Base-by-base conservation (phyloP, 768 basidiomycete species). In the Gautieria morchelliformis region DNA sequence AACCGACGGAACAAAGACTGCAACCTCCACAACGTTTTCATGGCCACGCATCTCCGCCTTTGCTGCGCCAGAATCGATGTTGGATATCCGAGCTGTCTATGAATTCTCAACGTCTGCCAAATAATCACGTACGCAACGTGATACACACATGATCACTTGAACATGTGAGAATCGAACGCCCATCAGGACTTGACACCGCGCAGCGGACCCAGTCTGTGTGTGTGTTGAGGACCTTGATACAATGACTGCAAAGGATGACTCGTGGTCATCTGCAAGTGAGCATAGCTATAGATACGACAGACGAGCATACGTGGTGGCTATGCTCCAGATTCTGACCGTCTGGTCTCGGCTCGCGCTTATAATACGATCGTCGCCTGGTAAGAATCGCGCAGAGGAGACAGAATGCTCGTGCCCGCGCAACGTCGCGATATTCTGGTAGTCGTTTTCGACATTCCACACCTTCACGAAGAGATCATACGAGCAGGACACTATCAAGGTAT, bases 401-500 rank as follows among this genome's bases (percentile, higher is more conserved):
- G 88, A 83, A 69, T 95, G 93, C 68, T 95, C 93, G 65, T 95
- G 93, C 8, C 92, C 93, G 56, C 85, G 82, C 50, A 94, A 74
- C 2, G 92, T 93, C 70, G 88, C 89, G 58, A 78, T 77, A 68
- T 91, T 93, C 74, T 89, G 91, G 78, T 89, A 94, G 63, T 92
- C 90, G 68, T 91, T 88, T 62, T 84, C 79, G 15, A 85, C 81
- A 69, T 93, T 89, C 93, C 93, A 95, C 59, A 95, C 78, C 72
- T 93, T 93, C 73, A 95, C 84, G 64, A 90, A 89, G 50, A 94
- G 75, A 71, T 95, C 93, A 53, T 86, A 85, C 2, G 93, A 94
- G 61, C 83, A 84, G 1, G 90, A 84, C 69, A 75, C 81, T 79
- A 17, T 14, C 30, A 33, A 58, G 27, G 27, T 2, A 20, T 15